phyloP scores from a whole-genome alignment of 257 asterid species.

The Plantago elongata region DNA sequence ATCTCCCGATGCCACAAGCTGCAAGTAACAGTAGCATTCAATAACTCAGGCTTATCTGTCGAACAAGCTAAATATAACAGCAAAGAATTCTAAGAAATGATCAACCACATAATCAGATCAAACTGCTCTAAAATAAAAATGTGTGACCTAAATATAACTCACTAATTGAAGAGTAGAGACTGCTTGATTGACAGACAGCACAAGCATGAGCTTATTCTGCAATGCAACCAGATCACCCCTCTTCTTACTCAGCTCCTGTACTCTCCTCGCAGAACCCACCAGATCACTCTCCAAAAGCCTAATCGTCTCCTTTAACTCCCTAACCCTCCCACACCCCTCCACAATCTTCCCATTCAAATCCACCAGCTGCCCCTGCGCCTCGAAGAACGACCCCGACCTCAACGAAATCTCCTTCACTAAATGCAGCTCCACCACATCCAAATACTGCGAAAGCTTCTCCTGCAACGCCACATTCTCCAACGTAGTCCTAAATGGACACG shows the following conservation, averaged over 20 bases:
- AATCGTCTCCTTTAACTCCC: slow-evolving; percentile 86
- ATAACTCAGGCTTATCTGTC: not conserved
- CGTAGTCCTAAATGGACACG: slow-evolving; percentile 76
- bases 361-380: slow-evolving; percentile 92
- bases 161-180: slow-evolving; percentile 86
- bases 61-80: not conserved
- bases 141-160: slow-evolving; percentile 19
- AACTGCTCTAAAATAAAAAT: not conserved
- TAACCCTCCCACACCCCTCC: slow-evolving; percentile 71
- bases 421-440: slow-evolving; percentile 95
- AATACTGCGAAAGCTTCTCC: slow-evolving; percentile 89
- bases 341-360: slow-evolving; percentile 75
- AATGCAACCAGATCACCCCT: slow-evolving; percentile 58
- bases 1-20: slow-evolving; percentile 97
- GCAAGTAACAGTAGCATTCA: slow-evolving; percentile 27
- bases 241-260: slow-evolving; percentile 65
- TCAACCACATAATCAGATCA: not conserved
- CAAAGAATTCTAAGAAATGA: not conserved
- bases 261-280: slow-evolving; percentile 82
- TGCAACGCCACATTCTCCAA: slow-evolving; percentile 80
- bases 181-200: slow-evolving; percentile 91
- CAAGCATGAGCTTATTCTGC: slow-evolving; percentile 76
- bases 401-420: slow-evolving; percentile 91
- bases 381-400: slow-evolving; percentile 84
- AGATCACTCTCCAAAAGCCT: slow-evolving; percentile 69